phyloP scores from a whole-genome alignment of 140 eudicot genomes.

The Anethum foeniculum region DNA sequence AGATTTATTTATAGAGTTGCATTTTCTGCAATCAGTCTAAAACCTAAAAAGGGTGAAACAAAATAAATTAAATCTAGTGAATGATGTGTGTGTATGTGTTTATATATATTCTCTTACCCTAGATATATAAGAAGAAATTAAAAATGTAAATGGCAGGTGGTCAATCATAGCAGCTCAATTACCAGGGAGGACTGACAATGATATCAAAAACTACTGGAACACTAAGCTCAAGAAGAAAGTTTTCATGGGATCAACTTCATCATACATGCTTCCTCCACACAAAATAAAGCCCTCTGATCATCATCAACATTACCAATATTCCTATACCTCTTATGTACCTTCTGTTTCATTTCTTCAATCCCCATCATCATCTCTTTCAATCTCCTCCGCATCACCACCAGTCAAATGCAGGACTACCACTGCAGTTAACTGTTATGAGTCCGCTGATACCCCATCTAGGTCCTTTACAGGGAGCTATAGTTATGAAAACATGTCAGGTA shows the following conservation, averaged over 20 bases:
- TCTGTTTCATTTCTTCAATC: constrained; percentile 6
- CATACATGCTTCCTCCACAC: constrained; percentile 13
- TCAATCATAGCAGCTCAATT: constrained; percentile 55
- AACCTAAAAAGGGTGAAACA: not conserved
- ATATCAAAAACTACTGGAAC: constrained; percentile 61
- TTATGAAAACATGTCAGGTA: not conserved
- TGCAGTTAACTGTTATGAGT: not conserved
- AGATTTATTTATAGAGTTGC: not conserved
- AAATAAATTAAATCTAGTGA: not conserved
- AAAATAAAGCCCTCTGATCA: constrained; percentile 3
- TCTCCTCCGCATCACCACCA: not conserved
- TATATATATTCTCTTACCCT: not conserved
- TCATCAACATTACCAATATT: not conserved
- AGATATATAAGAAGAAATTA: not conserved
- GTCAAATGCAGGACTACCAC: not conserved
- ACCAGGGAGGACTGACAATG: constrained; percentile 64
- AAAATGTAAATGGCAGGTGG: constrained; percentile 33
- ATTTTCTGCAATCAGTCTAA: not conserved
- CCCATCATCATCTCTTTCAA: not conserved
- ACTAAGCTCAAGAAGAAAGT: constrained; percentile 60
- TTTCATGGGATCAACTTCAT: constrained; percentile 18
- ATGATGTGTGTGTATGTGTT: not conserved
- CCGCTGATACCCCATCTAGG: not conserved
- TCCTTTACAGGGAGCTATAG: not conserved
- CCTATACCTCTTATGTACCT: not conserved